phyloP scores from a whole-genome alignment of 2,329 filamentous ascomycete genomes.

The Ophiostoma quercus region DNA sequence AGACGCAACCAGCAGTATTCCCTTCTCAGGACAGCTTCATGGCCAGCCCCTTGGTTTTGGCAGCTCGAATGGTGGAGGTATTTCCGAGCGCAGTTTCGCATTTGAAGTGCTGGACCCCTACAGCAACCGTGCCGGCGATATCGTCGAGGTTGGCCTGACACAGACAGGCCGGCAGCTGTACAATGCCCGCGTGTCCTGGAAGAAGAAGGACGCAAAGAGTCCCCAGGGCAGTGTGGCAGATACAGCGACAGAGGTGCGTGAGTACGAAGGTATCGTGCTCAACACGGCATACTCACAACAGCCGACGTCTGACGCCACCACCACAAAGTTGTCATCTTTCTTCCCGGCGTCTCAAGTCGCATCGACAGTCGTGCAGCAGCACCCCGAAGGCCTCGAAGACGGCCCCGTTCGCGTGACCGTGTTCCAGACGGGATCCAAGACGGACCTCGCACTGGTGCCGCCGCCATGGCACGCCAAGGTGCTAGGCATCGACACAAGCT shows the following conservation, averaged over 20 bases:
- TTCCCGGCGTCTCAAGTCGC: slow-evolving; percentile 76
- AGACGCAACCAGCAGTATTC: slow-evolving; percentile 20
- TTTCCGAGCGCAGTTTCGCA: slow-evolving; percentile 39
- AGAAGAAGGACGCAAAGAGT: background rate
- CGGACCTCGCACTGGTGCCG: slow-evolving; percentile 50
- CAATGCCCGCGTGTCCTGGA: slow-evolving; percentile 43
- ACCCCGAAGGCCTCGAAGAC: slow-evolving; percentile 31
- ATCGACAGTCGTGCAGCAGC: slow-evolving; percentile 65
- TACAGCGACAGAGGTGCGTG: slow-evolving; percentile 29
- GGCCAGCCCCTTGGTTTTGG: slow-evolving; percentile 54
- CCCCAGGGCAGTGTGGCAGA: background rate
- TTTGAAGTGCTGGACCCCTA: slow-evolving; percentile 57
- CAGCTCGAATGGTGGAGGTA: slow-evolving; percentile 24
- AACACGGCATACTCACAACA: slow-evolving; percentile 32
- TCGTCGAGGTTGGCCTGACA: slow-evolving; percentile 49
- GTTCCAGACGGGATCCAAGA: slow-evolving; percentile 65
- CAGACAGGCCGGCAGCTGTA: slow-evolving; percentile 47
- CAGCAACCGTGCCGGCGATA: slow-evolving; percentile 43
- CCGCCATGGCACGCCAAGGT: slow-evolving; percentile 85
- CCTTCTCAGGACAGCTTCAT: slow-evolving; percentile 32
- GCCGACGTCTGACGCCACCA: slow-evolving; percentile 25
- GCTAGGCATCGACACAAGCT: slow-evolving; percentile 62
- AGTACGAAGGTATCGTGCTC: slow-evolving; percentile 45
- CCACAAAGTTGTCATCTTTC: slow-evolving; percentile 58
- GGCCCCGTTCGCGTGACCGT: slow-evolving; percentile 58